Evolutionary conservation across 1,139 yeast species (phyloP).

Genomic region (Chernovozyma aurita): DNA sequence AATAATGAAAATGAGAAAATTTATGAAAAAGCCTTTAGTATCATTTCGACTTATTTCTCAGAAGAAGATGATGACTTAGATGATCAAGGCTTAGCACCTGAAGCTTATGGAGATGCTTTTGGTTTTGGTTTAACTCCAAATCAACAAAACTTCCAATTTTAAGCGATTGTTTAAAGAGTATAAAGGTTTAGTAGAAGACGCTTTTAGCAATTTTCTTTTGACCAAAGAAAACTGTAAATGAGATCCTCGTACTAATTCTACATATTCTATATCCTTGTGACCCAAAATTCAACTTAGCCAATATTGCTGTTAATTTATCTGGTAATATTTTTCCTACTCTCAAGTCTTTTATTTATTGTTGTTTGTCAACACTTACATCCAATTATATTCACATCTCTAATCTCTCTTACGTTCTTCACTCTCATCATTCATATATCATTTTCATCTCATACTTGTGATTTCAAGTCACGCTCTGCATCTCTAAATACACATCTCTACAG

Average conservation of each 20-base stretch:
- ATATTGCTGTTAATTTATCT: no score
- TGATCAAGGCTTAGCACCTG: constrained; percentile 78
- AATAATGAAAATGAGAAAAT: constrained; percentile 86
- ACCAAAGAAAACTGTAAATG: no score
- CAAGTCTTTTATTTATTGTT: not conserved
- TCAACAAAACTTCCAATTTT: constrained; percentile 49
- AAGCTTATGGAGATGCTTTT: constrained; percentile 77
- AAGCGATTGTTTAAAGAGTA: constrained; percentile 9
- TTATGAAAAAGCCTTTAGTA: constrained; percentile 83
- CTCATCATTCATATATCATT: constrained; percentile 1
- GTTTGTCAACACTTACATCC: not conserved
- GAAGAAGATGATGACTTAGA: constrained; percentile 76
- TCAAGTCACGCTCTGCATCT: constrained; percentile 8
- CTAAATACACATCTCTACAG: constrained; percentile 4
- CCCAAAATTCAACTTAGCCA: no score
- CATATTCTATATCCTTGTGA: no score
- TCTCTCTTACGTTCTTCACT: not conserved
- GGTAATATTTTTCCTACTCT: not conserved
- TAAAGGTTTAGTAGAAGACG: not conserved
- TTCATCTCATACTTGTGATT: constrained; percentile 7
- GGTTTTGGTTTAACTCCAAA: constrained; percentile 69
- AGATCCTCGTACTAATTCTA: no score
- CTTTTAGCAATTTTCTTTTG: not conserved
- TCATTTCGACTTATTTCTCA: constrained; percentile 86
- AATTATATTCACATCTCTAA: not conserved